Evolutionary conservation across 768 basidiomycete genomes (phyloP).

Genomic region (Hygrocybe punicea): DNA sequence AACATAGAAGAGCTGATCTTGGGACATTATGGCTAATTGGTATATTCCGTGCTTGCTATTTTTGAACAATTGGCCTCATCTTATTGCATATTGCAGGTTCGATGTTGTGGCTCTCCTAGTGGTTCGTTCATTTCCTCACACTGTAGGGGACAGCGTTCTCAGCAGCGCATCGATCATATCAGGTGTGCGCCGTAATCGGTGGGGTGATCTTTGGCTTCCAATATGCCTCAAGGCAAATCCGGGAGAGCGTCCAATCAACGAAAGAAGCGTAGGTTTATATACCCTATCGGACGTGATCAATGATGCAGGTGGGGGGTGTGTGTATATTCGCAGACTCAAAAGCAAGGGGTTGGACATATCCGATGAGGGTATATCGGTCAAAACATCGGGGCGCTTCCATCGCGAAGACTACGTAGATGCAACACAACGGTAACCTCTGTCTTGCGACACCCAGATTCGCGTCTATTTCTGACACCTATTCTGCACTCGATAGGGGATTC

Average conservation of each 20-base stretch:
- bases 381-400: constrained; percentile 57
- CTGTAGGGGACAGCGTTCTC: background rate
- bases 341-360: constrained; percentile 56
- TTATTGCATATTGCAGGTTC: too few species aligned
- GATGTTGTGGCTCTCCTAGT: background rate
- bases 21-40: too few species aligned
- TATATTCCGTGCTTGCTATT: too few species aligned
- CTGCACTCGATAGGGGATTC: constrained; percentile 40
- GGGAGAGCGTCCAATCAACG: constrained; percentile 44
- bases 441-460: background rate
- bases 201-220: constrained; percentile 46
- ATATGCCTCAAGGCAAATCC: constrained; percentile 36
- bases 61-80: too few species aligned
- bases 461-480: background rate
- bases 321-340: constrained; percentile 52
- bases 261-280: constrained; percentile 50
- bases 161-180: background rate
- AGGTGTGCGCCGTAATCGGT: constrained; percentile 50
- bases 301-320: background rate
- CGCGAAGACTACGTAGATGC: constrained; percentile 68
- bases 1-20: too few species aligned
- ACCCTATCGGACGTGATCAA: background rate
- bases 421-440: constrained; percentile 59
- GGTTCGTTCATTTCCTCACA: background rate
- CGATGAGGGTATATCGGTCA: constrained; percentile 59